These are phyloP conservation scores for Andalucia godoyi DNA, from an alignment of 78 protist genomes.

Conservation along the genomic window DNA sequence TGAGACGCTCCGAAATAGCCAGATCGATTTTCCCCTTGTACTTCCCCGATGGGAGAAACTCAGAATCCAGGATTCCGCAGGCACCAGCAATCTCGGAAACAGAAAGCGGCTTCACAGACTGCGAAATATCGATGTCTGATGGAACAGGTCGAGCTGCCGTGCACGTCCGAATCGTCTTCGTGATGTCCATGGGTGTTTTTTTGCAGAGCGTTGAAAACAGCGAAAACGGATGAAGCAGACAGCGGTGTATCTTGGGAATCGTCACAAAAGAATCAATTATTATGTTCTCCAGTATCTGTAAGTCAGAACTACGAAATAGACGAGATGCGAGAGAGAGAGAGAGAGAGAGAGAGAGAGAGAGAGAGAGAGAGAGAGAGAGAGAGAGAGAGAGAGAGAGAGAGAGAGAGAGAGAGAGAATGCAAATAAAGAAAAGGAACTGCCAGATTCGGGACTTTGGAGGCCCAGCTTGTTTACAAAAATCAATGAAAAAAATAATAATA, in stretches of 20 bases:
- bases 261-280: background rate
- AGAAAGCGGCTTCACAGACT: constrained; percentile 27
- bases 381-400: constrained; percentile 2
- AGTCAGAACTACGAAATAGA: background rate
- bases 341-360: constrained; percentile 4
- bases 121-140: constrained; percentile 77
- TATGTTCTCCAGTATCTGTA: background rate
- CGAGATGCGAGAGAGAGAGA: too few relatives aligned
- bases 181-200: too few relatives aligned
- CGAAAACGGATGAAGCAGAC: too few relatives aligned
- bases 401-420: background rate
- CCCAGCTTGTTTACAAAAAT: background rate
- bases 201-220: too few relatives aligned
- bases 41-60: constrained; percentile 52
- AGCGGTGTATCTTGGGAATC: background rate
- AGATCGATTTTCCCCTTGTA: constrained; percentile 65
- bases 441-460: too few relatives aligned
- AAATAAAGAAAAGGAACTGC: too few relatives aligned
- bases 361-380: constrained; percentile 2
- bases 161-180: too few relatives aligned
- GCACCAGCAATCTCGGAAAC: constrained; percentile 23
- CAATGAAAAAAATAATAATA: background rate
- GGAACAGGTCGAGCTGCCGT: too few relatives aligned
- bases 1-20: constrained; percentile 37
- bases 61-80: constrained; percentile 37